Base-by-base conservation (phyloP, 116 monocot species). In the Trichopus zeylanicus region DNA sequence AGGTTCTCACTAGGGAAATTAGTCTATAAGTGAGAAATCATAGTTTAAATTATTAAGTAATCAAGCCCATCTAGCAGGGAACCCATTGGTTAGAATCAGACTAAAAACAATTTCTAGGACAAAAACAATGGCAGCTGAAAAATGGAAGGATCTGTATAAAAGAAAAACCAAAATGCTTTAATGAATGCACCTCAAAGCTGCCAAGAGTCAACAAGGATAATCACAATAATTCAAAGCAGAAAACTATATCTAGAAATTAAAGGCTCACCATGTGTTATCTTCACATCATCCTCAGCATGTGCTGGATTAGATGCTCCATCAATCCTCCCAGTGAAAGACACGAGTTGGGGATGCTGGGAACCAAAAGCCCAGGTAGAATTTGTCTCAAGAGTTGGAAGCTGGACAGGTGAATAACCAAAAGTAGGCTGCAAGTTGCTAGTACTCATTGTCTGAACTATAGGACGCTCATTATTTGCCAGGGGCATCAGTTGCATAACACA, bases 331-430 rank as follows among this genome's bases (percentile, higher is more conserved):
- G 62, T 22, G 67, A 53, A 19, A 26, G 86, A 46, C 13, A 38
- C 62, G 52, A 51, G 37, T 20, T 74, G 63, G 56, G 72, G n/a
- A n/a, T n/a, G 60, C 13, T 49, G 76, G 59, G 76, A 67, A 70
- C 81, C 73, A 65, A 81, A 77, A 47, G 79, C 66, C 89, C 83
- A 90, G 0, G 81, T 78, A 56, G 86, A 77, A 60, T 69, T 63
- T 13, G 78, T 87, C 65, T 95, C 95, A 16, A 95, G 61, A 34
- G 79, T 84, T 55, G 95, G 95, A 57, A 95, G 82, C 71, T 90
- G 86, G 29, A 65, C 55, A 25, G 78, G 46, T 28, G 78, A 66
- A 66, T 87, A 95, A 55, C 95, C 95, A 73, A 95, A 90, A 28
- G 84, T 64, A 63, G 79, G 48, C 37, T 78, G 89, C 30, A 61